A percentile compares a stretch with the other conserved stretches of the same genome.
Conservation (phyloP, 2,329 filamentous ascomycete genomes). For the Magnaporthales sp. region DNA sequence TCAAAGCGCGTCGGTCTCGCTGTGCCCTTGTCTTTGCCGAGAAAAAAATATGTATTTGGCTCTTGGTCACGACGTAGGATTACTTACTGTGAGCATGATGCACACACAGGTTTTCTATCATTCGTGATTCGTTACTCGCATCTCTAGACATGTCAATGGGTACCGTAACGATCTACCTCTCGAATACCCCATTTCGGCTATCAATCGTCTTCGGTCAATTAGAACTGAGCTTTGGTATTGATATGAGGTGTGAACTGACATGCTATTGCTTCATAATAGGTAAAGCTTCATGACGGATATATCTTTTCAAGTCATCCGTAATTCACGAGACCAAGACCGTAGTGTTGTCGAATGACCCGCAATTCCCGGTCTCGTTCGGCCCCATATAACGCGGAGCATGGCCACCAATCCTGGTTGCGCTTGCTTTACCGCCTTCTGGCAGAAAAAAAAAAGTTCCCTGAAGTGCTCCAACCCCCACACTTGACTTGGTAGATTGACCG, state of each 20-base stretch:
- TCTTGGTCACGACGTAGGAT: too few relatives aligned
- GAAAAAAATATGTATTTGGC: neutral
- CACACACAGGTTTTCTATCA: too few relatives aligned
- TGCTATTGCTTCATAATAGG: neutral
- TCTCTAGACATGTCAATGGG: too few relatives aligned
- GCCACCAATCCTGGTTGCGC: neutral
- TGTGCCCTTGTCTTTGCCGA: neutral
- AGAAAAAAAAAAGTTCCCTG: conserved; percentile 6
- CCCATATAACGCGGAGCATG: neutral
- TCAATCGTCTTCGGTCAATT: too few relatives aligned
- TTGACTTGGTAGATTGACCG: neutral
- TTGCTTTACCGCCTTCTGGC: neutral
- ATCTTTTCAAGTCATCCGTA: neutral
- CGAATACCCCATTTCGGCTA: too few relatives aligned
- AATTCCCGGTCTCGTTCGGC: neutral
- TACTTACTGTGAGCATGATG: too few relatives aligned
- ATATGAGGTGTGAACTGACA: neutral
- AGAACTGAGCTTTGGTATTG: too few relatives aligned
- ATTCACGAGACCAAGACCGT: neutral
- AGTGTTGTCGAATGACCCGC: neutral
- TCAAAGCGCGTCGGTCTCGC: neutral
- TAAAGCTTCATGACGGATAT: neutral
- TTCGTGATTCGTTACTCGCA: too few relatives aligned
- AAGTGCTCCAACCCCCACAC: neutral
- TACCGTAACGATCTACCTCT: too few relatives aligned